Conservation (phyloP, 2,329 filamentous ascomycete genomes). For the Cladophialophora psammophila region DNA sequence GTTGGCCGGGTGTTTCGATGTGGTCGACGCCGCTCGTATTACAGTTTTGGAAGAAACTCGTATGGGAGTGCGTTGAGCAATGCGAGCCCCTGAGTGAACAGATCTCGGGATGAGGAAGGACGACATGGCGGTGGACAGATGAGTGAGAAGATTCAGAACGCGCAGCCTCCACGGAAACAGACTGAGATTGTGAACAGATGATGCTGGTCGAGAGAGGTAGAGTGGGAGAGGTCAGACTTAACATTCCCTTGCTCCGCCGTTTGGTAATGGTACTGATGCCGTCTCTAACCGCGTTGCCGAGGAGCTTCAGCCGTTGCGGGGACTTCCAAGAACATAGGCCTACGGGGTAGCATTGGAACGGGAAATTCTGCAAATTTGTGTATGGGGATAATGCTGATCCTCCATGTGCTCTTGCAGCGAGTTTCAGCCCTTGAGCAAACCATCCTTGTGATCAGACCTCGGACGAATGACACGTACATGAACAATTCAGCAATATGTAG, state of each 20-base stretch:
- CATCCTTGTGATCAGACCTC: background rate
- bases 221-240: background rate
- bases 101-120: conserved; percentile 23
- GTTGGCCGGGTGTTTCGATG: conserved; percentile 73
- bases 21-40: conserved; percentile 42
- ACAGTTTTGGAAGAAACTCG: background rate
- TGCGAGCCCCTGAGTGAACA: conserved; percentile 11
- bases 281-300: conserved; percentile 48
- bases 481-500: background rate
- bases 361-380: background rate
- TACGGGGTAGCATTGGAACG: background rate
- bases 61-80: conserved; percentile 9
- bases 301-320: conserved; percentile 8
- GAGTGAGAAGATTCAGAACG: background rate
- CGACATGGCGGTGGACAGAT: conserved; percentile 17
- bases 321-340: background rate
- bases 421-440: background rate
- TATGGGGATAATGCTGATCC: background rate
- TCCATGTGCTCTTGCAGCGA: background rate
- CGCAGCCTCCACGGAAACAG: background rate
- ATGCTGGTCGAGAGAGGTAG: background rate
- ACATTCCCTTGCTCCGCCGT: conserved; percentile 21
- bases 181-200: background rate
- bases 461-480: background rate
- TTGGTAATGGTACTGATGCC: conserved; percentile 23